Percentiles rank a stretch among this genome's conserved stretches.
These are phyloP conservation scores for Colletotrichum sojae DNA, from an alignment of 2,329 filamentous ascomycete species.

Conservation along the genomic window DNA sequence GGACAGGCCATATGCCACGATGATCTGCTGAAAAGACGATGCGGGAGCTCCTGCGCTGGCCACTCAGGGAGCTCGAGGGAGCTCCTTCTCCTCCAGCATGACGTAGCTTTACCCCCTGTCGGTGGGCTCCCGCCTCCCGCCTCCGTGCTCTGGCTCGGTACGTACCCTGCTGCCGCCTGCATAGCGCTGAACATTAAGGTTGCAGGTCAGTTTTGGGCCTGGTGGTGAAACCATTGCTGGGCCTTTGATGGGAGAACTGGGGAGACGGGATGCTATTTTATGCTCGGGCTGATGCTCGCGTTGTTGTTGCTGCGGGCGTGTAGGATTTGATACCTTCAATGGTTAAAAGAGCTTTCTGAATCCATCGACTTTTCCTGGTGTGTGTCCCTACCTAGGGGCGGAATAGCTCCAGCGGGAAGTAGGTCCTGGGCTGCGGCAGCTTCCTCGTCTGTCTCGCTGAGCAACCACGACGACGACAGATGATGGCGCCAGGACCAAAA, in stretches of 20 bases:
- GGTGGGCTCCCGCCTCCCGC: slow-evolving; percentile 8
- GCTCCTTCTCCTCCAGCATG: slow-evolving; percentile 35
- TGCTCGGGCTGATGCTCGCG: not conserved
- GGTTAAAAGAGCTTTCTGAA: too few species aligned
- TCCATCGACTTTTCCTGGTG: not conserved
- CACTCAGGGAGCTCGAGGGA: slow-evolving; percentile 42
- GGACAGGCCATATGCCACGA: slow-evolving; percentile 35
- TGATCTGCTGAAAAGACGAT: slow-evolving; percentile 41
- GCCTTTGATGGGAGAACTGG: slow-evolving; percentile 26
- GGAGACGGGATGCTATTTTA: slow-evolving; percentile 21
- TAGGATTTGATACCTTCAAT: not conserved
- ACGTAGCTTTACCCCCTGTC: slow-evolving; percentile 39
- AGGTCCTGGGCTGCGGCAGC: not conserved
- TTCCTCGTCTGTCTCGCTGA: slow-evolving; percentile 12
- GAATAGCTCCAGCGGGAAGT: slow-evolving; percentile 14
- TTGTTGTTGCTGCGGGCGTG: not conserved
- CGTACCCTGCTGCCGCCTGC: slow-evolving; percentile 27
- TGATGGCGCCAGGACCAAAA: slow-evolving; percentile 37
- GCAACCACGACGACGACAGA: not conserved
- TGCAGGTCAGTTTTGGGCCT: slow-evolving; percentile 39
- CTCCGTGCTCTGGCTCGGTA: slow-evolving; percentile 1
- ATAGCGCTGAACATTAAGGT: slow-evolving; percentile 40
- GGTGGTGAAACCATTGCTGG: slow-evolving; percentile 32
- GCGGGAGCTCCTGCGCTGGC: slow-evolving; percentile 26
- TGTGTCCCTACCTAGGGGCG: not conserved